Evolutionary conservation across 2,329 filamentous ascomycete genomes (phyloP).

Genomic region (Orbilia ellipsospora): DNA sequence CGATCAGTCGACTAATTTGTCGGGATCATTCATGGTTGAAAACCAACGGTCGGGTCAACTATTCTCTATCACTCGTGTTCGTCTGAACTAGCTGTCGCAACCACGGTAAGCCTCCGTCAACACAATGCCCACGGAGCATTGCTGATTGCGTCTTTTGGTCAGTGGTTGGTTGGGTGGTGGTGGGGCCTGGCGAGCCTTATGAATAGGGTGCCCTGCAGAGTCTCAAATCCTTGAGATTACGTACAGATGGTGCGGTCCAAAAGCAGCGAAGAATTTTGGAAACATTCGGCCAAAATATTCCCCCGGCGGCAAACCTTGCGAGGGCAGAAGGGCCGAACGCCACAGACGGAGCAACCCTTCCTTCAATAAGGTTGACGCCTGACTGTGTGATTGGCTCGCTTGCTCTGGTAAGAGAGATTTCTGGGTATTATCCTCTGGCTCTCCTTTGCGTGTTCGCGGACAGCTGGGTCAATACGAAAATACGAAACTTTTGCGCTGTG

Average conservation of each 20-base stretch:
- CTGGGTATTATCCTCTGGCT: neutral
- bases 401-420: neutral
- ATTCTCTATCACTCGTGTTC: too few species aligned
- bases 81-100: neutral
- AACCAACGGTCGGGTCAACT: conserved; percentile 1
- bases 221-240: conserved; percentile 32
- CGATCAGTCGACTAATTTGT: neutral
- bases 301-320: conserved; percentile 23
- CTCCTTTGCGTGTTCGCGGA: conserved; percentile 7
- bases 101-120: conserved; percentile 39
- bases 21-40: neutral
- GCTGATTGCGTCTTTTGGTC: conserved; percentile 9
- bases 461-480: conserved; percentile 37
- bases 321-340: conserved; percentile 15
- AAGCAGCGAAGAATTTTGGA: neutral
- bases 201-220: conserved; percentile 19
- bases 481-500: conserved; percentile 17
- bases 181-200: conserved; percentile 41
- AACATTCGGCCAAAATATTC: conserved; percentile 50
- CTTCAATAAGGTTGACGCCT: conserved; percentile 25
- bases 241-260: neutral
- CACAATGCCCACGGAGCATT: conserved; percentile 41
- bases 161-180: neutral
- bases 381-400: conserved; percentile 2
- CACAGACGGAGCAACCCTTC: conserved; percentile 45